Percentiles rank a stretch among this genome's conserved stretches.
These are phyloP conservation scores for Naganishia antarctica DNA, from an alignment of 768 basidiomycete genomes.

Conservation along the genomic window DNA sequence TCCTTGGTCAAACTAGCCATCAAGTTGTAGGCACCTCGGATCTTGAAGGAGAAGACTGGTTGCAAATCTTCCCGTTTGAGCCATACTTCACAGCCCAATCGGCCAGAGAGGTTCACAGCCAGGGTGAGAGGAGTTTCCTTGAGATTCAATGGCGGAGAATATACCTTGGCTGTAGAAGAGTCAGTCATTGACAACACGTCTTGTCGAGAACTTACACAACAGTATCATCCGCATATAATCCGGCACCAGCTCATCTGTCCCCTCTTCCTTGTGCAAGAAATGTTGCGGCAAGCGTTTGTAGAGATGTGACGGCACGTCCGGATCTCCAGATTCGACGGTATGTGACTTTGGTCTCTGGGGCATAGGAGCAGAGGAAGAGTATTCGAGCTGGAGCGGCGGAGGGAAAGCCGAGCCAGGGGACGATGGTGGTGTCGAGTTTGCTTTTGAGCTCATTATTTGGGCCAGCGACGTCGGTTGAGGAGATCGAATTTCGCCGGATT, in stretches of 20 bases:
- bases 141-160: constrained; percentile 47
- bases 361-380: constrained; percentile 46
- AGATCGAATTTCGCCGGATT: not conserved
- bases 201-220: constrained; percentile 39
- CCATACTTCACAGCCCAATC: constrained; percentile 88
- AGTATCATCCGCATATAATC: constrained; percentile 48
- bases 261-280: constrained; percentile 33
- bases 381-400: constrained; percentile 39
- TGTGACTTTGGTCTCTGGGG: constrained; percentile 28
- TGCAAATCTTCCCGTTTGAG: constrained; percentile 96
- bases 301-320: constrained; percentile 47
- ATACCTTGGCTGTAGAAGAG: constrained; percentile 43
- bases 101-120: constrained; percentile 77
- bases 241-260: constrained; percentile 35
- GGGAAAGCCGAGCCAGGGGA: constrained; percentile 10
- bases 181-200: not conserved
- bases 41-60: constrained; percentile 94
- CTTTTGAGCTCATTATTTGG: not conserved
- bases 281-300: constrained; percentile 46
- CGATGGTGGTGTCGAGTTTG: not conserved
- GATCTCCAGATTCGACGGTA: constrained; percentile 31
- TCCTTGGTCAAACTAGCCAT: constrained; percentile 84
- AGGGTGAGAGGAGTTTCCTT: constrained; percentile 71
- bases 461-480: constrained; percentile 13
- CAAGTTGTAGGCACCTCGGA: constrained; percentile 95